Evolutionary conservation across 345 rosid genomes (phyloP).

Genomic region (Eucalyptus fibrosa): DNA sequence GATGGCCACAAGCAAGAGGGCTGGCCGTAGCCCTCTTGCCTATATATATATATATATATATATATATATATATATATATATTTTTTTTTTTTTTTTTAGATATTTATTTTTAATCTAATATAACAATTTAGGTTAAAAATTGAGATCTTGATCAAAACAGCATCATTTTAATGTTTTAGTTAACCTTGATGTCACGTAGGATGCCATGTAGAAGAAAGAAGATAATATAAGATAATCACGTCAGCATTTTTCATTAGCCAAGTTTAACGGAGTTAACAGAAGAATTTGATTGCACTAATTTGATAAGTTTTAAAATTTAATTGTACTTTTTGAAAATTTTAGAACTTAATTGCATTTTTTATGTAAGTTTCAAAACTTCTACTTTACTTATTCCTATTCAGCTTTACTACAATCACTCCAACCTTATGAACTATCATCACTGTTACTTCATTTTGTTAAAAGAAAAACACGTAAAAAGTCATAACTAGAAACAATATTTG

Average conservation of each 20-base stretch:
- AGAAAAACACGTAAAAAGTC: too few species aligned
- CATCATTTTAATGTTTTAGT: not conserved
- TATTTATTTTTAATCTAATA: not conserved
- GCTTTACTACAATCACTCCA: not conserved
- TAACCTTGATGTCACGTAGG: not conserved
- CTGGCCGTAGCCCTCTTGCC: not conserved
- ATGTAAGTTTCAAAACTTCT: too few species aligned
- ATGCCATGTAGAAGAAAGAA: too few species aligned
- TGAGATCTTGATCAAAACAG: not conserved
- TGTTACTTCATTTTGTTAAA: not conserved
- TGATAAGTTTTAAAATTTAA: too few species aligned
- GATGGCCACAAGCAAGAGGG: not conserved
- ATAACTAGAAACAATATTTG: not conserved
- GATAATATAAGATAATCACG: not conserved
- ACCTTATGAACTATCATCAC: too few species aligned
- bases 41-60: too few species aligned
- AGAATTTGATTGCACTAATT: not conserved
- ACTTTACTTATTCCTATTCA: not conserved
- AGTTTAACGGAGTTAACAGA: too few species aligned
- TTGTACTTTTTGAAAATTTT: too few species aligned
- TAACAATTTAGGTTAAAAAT: not conserved
- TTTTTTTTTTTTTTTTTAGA: too few species aligned
- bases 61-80: too few species aligned
- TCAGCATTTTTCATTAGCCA: not conserved
- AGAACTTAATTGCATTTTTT: too few species aligned